Percentiles rank a stretch among this genome's conserved stretches.
These are phyloP conservation scores for Quercus tomentella DNA, from an alignment of 331 rosid genomes.

Conservation along the genomic window DNA sequence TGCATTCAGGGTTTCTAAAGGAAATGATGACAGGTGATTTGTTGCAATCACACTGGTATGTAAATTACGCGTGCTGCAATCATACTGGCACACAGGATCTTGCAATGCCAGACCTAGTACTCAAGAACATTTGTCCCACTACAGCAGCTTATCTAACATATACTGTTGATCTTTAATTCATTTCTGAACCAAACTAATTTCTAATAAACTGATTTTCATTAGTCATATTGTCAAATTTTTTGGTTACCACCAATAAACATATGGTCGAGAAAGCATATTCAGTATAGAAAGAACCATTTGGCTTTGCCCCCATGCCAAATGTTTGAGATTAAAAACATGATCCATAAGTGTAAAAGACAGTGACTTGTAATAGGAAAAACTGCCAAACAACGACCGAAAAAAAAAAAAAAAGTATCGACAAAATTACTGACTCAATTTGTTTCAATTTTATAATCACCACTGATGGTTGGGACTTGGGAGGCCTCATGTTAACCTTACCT, in stretches of 20 bases:
- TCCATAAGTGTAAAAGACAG: background rate
- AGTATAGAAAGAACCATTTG: background rate
- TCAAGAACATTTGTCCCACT: background rate
- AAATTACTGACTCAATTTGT: background rate
- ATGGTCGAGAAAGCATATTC: background rate
- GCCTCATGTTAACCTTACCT: slow-evolving; percentile 44
- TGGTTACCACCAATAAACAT: background rate
- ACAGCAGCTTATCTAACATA: background rate
- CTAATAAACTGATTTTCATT: background rate
- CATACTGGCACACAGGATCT: background rate
- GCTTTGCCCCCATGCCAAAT: background rate
- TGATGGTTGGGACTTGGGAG: background rate
- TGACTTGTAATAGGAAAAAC: background rate
- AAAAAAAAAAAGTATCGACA: background rate
- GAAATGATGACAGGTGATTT: background rate
- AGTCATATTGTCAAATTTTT: background rate
- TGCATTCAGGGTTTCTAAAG: background rate
- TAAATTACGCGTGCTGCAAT: background rate
- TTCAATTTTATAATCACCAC: background rate
- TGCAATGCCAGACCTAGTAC: background rate
- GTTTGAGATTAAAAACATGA: background rate
- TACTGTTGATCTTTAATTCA: background rate
- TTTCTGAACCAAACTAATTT: background rate
- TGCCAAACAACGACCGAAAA: background rate
- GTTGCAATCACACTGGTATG: background rate